These are phyloP conservation scores for Phytophthora syringae DNA, from an alignment of 352 stramenopile genomes.

Conservation along the genomic window DNA sequence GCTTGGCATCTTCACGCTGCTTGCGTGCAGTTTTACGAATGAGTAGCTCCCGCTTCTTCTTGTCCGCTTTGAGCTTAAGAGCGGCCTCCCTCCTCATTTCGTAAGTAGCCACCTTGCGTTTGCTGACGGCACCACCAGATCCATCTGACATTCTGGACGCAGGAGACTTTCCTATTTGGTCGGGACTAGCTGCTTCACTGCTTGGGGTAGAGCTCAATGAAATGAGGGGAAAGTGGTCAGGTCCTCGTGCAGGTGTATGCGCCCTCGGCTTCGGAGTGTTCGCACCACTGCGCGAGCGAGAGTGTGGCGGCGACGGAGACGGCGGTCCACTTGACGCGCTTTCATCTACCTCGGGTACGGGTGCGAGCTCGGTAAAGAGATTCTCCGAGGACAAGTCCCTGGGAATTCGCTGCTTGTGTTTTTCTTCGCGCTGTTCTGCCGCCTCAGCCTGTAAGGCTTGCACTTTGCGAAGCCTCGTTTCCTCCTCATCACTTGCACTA, in stretches of 20 bases:
- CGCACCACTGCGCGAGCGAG: constrained; percentile 28
- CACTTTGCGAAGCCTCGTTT: constrained; percentile 25
- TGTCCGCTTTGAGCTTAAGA: constrained; percentile 77
- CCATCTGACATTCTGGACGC: constrained; percentile 26
- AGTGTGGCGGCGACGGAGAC: constrained; percentile 33
- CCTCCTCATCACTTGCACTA: constrained; percentile 13
- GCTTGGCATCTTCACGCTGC: constrained; percentile 65
- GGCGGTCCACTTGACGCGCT: constrained; percentile 40
- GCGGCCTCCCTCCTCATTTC: constrained; percentile 65
- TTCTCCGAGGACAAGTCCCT: constrained; percentile 31
- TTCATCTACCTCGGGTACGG: constrained; percentile 62
- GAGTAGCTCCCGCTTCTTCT: constrained; percentile 63
- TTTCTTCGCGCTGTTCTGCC: constrained; percentile 27
- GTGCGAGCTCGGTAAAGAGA: constrained; percentile 50
- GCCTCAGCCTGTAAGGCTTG: constrained; percentile 19
- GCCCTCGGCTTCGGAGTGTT: constrained; percentile 28
- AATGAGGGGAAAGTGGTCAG: constrained; percentile 24
- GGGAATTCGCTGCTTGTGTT: constrained; percentile 31
- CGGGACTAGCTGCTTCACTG: constrained; percentile 30
- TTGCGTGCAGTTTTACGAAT: constrained; percentile 69
- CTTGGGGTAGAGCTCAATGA: constrained; percentile 37
- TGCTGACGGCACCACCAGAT: constrained; percentile 22
- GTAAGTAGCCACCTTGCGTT: constrained; percentile 45
- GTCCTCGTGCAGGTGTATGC: constrained; percentile 16
- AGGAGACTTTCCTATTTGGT: constrained; percentile 25